Conservation (phyloP, 352 stramenopile species). For the Phytophthora megakarya region DNA sequence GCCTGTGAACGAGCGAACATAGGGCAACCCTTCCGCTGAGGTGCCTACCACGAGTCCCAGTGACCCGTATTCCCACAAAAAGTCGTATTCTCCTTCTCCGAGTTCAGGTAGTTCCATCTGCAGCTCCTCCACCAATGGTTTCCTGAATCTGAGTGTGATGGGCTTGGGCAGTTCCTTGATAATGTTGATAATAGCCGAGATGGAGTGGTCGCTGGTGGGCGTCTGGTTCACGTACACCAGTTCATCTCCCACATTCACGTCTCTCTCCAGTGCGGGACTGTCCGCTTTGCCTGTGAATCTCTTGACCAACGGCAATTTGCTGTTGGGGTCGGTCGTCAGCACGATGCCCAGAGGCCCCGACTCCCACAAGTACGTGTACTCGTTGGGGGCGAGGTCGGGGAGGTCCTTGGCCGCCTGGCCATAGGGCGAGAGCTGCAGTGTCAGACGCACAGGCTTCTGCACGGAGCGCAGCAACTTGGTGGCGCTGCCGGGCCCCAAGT, state of each 20-base stretch:
- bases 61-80: constrained; percentile 82
- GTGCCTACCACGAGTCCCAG: constrained; percentile 76
- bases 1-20: constrained; percentile 84
- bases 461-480: constrained; percentile 71
- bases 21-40: constrained; percentile 56
- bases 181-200: constrained; percentile 73
- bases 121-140: constrained; percentile 54
- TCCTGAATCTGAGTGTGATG: constrained; percentile 76
- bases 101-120: constrained; percentile 58
- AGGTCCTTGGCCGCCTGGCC: constrained; percentile 51
- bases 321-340: constrained; percentile 64
- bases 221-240: constrained; percentile 86
- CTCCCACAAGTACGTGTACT: constrained; percentile 85
- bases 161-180: constrained; percentile 82
- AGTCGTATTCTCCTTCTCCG: constrained; percentile 77
- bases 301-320: constrained; percentile 81
- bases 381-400: constrained; percentile 64
- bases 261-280: constrained; percentile 44
- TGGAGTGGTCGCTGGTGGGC: constrained; percentile 69
- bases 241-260: constrained; percentile 65
- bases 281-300: constrained; percentile 69
- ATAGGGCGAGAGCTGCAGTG: constrained; percentile 71
- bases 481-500: constrained; percentile 64
- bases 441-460: constrained; percentile 70
- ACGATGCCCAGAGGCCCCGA: constrained; percentile 74